These are phyloP conservation scores for Withania somnifera DNA, from an alignment of 305 asterid genomes.

Conservation along the genomic window DNA sequence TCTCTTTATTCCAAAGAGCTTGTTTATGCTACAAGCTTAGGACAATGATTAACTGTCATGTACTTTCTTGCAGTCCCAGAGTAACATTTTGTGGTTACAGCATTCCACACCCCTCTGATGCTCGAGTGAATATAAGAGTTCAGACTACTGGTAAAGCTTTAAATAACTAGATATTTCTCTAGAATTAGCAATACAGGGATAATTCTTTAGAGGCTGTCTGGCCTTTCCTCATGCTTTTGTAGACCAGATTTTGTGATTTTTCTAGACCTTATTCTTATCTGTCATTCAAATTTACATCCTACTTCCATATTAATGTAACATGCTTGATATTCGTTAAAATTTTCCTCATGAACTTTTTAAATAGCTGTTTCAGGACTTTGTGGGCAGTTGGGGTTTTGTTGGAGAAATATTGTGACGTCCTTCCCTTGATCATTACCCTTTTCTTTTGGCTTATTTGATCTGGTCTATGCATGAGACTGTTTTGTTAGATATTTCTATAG, in stretches of 20 bases:
- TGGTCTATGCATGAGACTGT: neutral
- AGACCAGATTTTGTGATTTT: neutral
- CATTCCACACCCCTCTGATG: constrained; percentile 86
- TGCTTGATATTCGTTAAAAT: neutral
- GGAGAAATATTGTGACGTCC: neutral
- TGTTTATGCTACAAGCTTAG: neutral
- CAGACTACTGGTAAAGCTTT: constrained; percentile 65
- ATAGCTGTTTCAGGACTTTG: neutral
- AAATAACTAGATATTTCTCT: neutral
- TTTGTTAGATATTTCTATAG: neutral
- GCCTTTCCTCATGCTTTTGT: neutral
- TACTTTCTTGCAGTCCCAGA: constrained; percentile 54
- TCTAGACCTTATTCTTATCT: neutral
- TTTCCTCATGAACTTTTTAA: neutral
- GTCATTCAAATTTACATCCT: neutral
- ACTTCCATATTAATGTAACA: neutral
- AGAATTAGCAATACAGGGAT: neutral
- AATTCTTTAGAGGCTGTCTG: neutral
- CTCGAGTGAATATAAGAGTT: constrained; percentile 72
- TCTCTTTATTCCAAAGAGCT: neutral
- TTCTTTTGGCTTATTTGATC: neutral
- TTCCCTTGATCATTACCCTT: neutral
- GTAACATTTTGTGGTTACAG: constrained; percentile 73
- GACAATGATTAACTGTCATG: neutral
- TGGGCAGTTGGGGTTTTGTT: neutral